Conservation (phyloP, 2,329 filamentous ascomycete genomes). For the Teratosphaeria pseudoeucalypti region DNA sequence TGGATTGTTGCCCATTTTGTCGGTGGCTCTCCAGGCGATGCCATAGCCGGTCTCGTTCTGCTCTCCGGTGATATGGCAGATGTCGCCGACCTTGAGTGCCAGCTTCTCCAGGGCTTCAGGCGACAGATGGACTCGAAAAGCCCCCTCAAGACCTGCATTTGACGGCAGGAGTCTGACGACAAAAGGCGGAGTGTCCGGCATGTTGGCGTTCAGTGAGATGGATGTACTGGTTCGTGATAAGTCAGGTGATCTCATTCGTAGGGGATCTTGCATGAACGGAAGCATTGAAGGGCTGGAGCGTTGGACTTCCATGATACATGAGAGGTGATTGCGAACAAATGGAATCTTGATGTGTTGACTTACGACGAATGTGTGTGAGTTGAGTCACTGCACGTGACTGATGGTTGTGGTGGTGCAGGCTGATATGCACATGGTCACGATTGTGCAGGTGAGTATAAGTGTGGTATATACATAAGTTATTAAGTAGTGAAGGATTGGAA, state of each 20-base stretch:
- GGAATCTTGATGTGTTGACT: neutral
- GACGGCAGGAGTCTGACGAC: slow-evolving; percentile 31
- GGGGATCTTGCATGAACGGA: slow-evolving; percentile 1
- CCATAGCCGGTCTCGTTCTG: slow-evolving; percentile 40
- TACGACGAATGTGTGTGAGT: neutral
- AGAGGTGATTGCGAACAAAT: neutral
- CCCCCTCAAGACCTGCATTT: slow-evolving; percentile 36
- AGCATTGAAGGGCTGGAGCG: neutral
- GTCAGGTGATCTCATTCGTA: slow-evolving; percentile 7
- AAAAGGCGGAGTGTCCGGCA: slow-evolving; percentile 26
- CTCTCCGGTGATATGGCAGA: slow-evolving; percentile 40
- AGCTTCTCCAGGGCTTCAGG: slow-evolving; percentile 46
- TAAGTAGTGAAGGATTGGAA: neutral
- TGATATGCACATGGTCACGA: neutral
- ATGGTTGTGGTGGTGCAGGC: neutral
- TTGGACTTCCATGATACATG: neutral
- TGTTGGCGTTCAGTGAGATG: neutral
- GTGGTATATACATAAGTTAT: too few species aligned
- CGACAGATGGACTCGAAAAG: slow-evolving; percentile 50
- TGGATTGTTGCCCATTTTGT: slow-evolving; percentile 43
- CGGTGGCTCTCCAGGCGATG: slow-evolving; percentile 51
- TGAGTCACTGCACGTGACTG: neutral
- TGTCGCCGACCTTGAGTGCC: slow-evolving; percentile 47
- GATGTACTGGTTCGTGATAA: neutral
- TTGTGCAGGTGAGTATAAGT: neutral